phyloP scores from a whole-genome alignment of 345 rosid genomes.

The Brassica incana region DNA sequence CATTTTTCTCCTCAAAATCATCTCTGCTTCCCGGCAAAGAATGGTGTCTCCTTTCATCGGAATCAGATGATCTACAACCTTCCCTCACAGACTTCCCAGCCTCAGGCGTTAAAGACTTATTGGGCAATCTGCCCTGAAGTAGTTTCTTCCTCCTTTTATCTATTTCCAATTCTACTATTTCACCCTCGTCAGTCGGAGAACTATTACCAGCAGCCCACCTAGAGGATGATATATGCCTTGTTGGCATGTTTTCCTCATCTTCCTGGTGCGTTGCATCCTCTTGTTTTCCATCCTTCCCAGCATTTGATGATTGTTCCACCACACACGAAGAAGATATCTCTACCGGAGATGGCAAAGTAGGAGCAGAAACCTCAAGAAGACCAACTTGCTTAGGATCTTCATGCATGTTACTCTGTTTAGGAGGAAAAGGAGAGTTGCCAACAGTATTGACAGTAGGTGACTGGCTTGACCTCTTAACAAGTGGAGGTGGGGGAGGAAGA shows the following conservation, averaged over 20 bases:
- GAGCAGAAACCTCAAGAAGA: slow-evolving; percentile 36
- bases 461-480: slow-evolving; percentile 46
- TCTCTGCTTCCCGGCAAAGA: slow-evolving; percentile 59
- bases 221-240: slow-evolving; percentile 85
- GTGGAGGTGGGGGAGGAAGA: slow-evolving; percentile 70
- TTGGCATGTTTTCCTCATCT: slow-evolving; percentile 71
- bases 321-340: slow-evolving; percentile 41
- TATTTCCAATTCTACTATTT: slow-evolving; percentile 64
- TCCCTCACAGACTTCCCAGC: slow-evolving; percentile 56
- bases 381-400: slow-evolving; percentile 41
- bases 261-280: slow-evolving; percentile 44
- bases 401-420: slow-evolving; percentile 40
- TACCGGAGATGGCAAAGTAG: slow-evolving; percentile 42
- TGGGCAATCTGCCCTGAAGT: slow-evolving; percentile 38
- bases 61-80: slow-evolving; percentile 61
- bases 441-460: slow-evolving; percentile 42
- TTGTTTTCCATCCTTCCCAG: slow-evolving; percentile 40
- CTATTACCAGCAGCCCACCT: slow-evolving; percentile 91
- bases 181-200: slow-evolving; percentile 92
- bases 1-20: slow-evolving; percentile 51
- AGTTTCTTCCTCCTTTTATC: slow-evolving; percentile 66
- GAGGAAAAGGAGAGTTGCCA: slow-evolving; percentile 44
- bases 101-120: slow-evolving; percentile 66
- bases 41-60: slow-evolving; percentile 53
- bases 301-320: slow-evolving; percentile 44